A percentile compares a stretch with the other conserved stretches of the same genome.
Conservation (phyloP, 2,329 filamentous ascomycete genomes). For the Colletotrichum navitas region DNA sequence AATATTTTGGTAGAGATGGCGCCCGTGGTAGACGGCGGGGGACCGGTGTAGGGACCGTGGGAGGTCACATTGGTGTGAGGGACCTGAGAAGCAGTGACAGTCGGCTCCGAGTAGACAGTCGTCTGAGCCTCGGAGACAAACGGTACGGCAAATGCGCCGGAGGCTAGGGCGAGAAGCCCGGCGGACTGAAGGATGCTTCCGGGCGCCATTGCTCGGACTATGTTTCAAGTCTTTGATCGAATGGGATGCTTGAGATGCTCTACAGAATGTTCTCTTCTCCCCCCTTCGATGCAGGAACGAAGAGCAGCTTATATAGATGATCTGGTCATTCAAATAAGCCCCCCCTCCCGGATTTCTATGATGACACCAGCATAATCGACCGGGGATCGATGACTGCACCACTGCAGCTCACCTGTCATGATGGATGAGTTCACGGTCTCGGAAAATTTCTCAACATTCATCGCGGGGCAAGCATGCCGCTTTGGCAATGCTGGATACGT, state of each 20-base stretch:
- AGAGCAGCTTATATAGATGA: constrained; percentile 14
- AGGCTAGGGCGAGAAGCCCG: constrained; percentile 44
- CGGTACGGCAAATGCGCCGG: constrained; percentile 48
- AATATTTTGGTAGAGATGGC: constrained; percentile 71
- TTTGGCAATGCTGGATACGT: background rate
- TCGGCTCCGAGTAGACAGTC: constrained; percentile 49
- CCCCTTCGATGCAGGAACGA: background rate
- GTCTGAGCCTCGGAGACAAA: constrained; percentile 53
- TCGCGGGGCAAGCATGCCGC: background rate
- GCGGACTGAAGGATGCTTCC: constrained; percentile 21
- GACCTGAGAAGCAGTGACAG: constrained; percentile 47
- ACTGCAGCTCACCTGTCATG: background rate
- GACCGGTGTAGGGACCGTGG: constrained; percentile 77
- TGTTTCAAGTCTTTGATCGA: background rate
- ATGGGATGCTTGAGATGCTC: background rate
- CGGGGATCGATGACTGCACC: background rate
- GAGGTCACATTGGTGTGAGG: constrained; percentile 69
- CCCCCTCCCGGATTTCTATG: background rate
- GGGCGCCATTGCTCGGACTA: constrained; percentile 17
- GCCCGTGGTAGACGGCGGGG: constrained; percentile 74
- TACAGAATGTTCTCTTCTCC: background rate
- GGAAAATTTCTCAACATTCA: background rate
- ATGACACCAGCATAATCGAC: background rate
- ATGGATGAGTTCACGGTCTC: background rate
- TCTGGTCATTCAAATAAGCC: no score